Conservation (phyloP, 768 basidiomycete genomes). For the Rhizopogon vinicolor region DNA sequence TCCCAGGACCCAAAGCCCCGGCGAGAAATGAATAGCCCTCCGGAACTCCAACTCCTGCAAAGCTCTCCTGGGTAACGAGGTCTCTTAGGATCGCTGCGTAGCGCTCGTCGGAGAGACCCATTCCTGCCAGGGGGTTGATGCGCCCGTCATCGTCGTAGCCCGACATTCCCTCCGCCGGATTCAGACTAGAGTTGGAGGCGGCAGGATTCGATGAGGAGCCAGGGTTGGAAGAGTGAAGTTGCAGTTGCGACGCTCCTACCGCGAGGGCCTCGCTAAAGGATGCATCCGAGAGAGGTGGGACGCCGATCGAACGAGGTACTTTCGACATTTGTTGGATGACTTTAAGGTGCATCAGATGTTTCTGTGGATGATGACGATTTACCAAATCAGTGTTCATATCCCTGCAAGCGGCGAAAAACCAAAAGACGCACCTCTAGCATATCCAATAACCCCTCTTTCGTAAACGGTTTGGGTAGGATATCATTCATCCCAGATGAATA, state of each 20-base stretch:
- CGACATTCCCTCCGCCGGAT: neutral
- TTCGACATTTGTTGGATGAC: constrained; percentile 74
- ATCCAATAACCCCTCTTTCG: constrained; percentile 83
- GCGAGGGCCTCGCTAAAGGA: constrained; percentile 53
- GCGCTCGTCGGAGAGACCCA: constrained; percentile 88
- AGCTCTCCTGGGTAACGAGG: constrained; percentile 61
- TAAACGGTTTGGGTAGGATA: constrained; percentile 94
- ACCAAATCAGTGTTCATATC: neutral
- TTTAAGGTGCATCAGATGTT: constrained; percentile 85
- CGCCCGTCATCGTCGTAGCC: constrained; percentile 43
- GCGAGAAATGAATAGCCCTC: constrained; percentile 18
- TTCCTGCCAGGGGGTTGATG: constrained; percentile 80
- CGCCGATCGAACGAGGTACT: constrained; percentile 61
- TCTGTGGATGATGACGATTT: constrained; percentile 35
- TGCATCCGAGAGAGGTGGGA: constrained; percentile 54
- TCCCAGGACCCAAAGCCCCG: constrained; percentile 2
- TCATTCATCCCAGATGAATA: constrained; percentile 83
- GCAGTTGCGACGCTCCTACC: constrained; percentile 26
- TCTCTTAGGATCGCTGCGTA: constrained; percentile 76
- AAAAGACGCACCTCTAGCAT: constrained; percentile 74
- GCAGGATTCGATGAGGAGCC: constrained; percentile 6
- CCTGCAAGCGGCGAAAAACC: neutral
- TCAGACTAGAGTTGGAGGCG: constrained; percentile 1
- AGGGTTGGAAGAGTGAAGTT: neutral
- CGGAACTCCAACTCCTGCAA: constrained; percentile 38